Evolutionary conservation across 2,329 filamentous ascomycete genomes (phyloP).

Genomic region (Microcyclospora pomicola): DNA sequence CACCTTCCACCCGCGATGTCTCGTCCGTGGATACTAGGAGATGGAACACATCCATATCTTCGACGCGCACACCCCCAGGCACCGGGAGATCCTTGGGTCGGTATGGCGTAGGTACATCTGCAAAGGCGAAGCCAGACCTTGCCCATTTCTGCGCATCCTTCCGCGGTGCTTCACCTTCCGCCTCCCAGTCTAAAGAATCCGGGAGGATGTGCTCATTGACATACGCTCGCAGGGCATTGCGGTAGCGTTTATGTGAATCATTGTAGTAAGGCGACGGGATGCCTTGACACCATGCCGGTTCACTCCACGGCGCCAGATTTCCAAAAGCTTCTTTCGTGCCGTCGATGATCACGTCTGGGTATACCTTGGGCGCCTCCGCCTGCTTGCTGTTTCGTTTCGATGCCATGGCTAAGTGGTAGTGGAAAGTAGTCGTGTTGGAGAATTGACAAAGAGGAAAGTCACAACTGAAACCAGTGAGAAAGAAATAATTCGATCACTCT

Average conservation of each 20-base stretch:
- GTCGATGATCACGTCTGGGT: too few relatives aligned
- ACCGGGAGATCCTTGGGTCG: slow-evolving; percentile 27
- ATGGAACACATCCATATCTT: slow-evolving; percentile 45
- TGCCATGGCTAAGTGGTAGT: too few relatives aligned
- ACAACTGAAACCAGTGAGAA: too few relatives aligned
- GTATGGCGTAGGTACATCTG: slow-evolving; percentile 31
- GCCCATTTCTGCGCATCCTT: slow-evolving; percentile 28
- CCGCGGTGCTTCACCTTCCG: slow-evolving; percentile 34
- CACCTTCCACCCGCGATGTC: slow-evolving; percentile 25
- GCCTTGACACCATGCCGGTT: slow-evolving; percentile 34
- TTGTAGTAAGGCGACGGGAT: slow-evolving; percentile 50
- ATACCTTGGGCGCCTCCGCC: too few relatives aligned
- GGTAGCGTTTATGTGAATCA: slow-evolving; percentile 44
- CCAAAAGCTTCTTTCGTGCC: slow-evolving; percentile 5
- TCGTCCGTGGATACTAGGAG: slow-evolving; percentile 22
- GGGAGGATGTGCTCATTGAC: slow-evolving; percentile 46
- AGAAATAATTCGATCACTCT: too few relatives aligned
- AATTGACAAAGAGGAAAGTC: too few relatives aligned
- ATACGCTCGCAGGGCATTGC: slow-evolving; percentile 43
- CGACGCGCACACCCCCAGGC: slow-evolving; percentile 32
- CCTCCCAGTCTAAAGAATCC: slow-evolving; percentile 48
- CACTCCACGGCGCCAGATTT: slow-evolving; percentile 28
- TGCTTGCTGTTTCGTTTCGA: too few relatives aligned
- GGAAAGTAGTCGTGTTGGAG: too few relatives aligned
- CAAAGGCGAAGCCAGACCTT: slow-evolving; percentile 29